Evolutionary conservation across 2,329 filamentous ascomycete genomes (phyloP), one percentile per base, ranked within the genome.

Genomic region (Talaromyces atroroseus): DNA sequence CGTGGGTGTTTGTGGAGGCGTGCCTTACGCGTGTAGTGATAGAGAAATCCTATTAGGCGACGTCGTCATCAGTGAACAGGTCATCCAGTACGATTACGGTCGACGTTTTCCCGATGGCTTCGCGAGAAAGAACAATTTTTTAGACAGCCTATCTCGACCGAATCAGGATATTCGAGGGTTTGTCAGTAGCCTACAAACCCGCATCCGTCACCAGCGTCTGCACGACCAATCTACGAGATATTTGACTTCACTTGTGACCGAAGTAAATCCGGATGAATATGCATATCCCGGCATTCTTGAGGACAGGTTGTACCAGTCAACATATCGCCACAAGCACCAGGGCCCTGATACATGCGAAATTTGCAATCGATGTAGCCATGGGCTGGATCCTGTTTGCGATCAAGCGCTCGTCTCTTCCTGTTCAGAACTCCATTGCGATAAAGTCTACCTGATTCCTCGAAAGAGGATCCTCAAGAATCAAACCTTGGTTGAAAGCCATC

Each of bases 1-100:
- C 2, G 44, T 57, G 21, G 54, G 54, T 50, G 51, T 56, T 2
- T 56, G 54, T 34, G 54, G 64, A 12, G 66, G 50, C 4, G 58
- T 56, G 5, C 64, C 59, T 1, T 20, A 29, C 10, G 5, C 52
- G 23, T 16, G 32, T 1, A 20, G 3, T 6, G 4, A 21, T 18
- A 6, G 2, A 10, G 14, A 49, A 7, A 54, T 49, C 16, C 26
- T 54, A n/a, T 21, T 54, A 1, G 45, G 45, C 23, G 45, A 54
- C 34, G 34, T 49, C 2, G 21, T 54, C 24, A 44, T 54, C 29
- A 54, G 45, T 40, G 34, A 49, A n/a, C 0, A 6, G 1, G n/a
- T 49, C 1, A n/a, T 54, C 21, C 1, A 54, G 44, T 49, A 40
- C 49, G 16, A 54, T 21, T 44, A 44, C n/a, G 45, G 44, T 10